A percentile compares a stretch with the other conserved stretches of the same genome.
Evolutionary conservation across 73 alveolate genomes (phyloP).

Genomic region (Tetrahymena malaccensis): DNA sequence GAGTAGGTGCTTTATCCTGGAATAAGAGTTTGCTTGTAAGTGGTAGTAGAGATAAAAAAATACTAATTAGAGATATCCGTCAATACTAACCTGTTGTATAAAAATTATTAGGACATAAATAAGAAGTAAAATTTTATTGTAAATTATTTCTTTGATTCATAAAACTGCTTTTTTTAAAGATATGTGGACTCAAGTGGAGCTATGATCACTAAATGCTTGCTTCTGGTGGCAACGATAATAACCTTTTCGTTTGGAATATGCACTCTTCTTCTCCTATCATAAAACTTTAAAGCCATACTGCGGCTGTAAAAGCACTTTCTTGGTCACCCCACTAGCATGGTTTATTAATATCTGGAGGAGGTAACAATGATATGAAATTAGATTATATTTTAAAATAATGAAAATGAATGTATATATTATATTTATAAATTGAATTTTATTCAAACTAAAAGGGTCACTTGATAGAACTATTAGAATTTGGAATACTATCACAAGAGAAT

Average conservation of each 20-base stretch:
- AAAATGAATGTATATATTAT: too few species aligned
- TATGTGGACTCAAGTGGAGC: conserved; percentile 93
- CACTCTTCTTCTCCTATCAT: conserved; percentile 53
- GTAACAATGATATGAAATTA: conserved; percentile 8
- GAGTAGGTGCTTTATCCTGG: conserved; percentile 40
- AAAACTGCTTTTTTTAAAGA: conserved; percentile 55
- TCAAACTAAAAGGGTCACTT: conserved; percentile 43
- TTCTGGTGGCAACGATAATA: conserved; percentile 98
- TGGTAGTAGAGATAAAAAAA: conserved; percentile 85
- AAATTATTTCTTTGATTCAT: not conserved
- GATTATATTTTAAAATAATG: too few species aligned
- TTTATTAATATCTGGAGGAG: conserved; percentile 91
- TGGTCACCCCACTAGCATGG: conserved; percentile 95
- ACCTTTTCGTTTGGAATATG: conserved; percentile 92
- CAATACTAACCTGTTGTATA: not conserved
- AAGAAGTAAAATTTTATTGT: conserved; percentile 38
- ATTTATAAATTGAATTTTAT: too few species aligned
- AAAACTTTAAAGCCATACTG: conserved; percentile 62
- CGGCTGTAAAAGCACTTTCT: conserved; percentile 96
- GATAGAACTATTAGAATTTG: conserved; percentile 90
- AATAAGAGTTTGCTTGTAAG: conserved; percentile 61
- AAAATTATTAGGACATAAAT: not conserved
- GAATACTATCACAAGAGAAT: conserved; percentile 77
- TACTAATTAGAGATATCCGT: conserved; percentile 72
- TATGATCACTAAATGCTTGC: conserved; percentile 80